These are phyloP conservation scores for Paecilomyces dactylethromorphus DNA, from an alignment of 2,329 filamentous ascomycete genomes.

Conservation along the genomic window DNA sequence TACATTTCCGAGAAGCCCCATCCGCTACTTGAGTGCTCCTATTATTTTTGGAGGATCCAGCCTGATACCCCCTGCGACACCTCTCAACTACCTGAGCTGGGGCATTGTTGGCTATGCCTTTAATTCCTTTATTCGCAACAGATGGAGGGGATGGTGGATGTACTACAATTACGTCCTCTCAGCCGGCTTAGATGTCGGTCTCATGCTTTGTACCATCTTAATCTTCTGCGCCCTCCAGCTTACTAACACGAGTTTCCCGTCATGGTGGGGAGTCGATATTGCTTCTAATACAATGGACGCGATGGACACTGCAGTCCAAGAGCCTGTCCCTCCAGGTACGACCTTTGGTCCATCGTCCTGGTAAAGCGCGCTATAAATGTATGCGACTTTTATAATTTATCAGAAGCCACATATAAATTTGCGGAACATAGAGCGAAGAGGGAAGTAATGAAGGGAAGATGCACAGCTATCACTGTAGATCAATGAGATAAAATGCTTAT, in stretches of 20 bases:
- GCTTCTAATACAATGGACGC: slow-evolving; percentile 57
- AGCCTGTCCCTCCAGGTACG: slow-evolving; percentile 46
- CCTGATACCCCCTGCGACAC: slow-evolving; percentile 61
- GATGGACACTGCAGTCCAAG: slow-evolving; percentile 53
- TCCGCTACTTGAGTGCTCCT: slow-evolving; percentile 62
- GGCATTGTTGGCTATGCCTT: slow-evolving; percentile 61
- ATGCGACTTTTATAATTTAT: too few species aligned
- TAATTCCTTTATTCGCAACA: slow-evolving; percentile 60
- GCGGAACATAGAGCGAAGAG: too few species aligned
- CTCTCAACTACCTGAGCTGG: slow-evolving; percentile 67
- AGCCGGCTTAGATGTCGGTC: slow-evolving; percentile 62
- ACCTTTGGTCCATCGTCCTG: slow-evolving; percentile 57
- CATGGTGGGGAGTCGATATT: slow-evolving; percentile 64
- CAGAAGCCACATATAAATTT: too few species aligned
- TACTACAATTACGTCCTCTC: slow-evolving; percentile 73
- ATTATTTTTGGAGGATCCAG: slow-evolving; percentile 61
- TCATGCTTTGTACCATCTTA: slow-evolving; percentile 60
- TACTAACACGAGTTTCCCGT: slow-evolving; percentile 48
- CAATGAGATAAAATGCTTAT: too few species aligned
- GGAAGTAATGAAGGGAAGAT: too few species aligned
- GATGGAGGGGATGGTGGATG: slow-evolving; percentile 67
- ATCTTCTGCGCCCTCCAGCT: slow-evolving; percentile 65
- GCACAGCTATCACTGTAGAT: too few species aligned
- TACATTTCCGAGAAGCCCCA: slow-evolving; percentile 53
- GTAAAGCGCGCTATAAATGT: slow-evolving; percentile 23